Evolutionary conservation across 208 protist genomes (phyloP).

Genomic region (Trichomonas tenax): DNA sequence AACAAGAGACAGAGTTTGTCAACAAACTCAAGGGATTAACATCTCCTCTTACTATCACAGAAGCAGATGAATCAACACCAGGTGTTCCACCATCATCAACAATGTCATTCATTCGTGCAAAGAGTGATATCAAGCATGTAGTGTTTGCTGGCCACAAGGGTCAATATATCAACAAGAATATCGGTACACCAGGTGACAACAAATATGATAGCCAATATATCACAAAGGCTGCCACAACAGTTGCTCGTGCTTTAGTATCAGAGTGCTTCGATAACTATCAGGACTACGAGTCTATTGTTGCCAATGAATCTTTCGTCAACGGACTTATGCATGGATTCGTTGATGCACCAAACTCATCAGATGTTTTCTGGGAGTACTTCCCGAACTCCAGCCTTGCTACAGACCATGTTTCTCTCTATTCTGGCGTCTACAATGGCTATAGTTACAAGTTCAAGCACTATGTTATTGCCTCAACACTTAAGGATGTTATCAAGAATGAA

Average conservation of each 20-base stretch:
- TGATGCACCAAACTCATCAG: not conserved
- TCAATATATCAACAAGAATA: not conserved
- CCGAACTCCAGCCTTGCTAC: not conserved
- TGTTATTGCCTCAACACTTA: not conserved
- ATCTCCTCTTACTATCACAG: not conserved
- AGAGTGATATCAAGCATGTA: not conserved
- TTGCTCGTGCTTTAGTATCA: not conserved
- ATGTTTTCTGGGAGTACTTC: not conserved
- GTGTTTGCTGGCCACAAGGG: not conserved
- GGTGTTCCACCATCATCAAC: not conserved
- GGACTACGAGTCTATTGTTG: not conserved
- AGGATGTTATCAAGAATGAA: not conserved
- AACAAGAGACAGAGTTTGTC: not conserved
- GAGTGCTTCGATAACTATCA: not conserved
- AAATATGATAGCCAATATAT: not conserved
- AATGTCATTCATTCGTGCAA: not conserved
- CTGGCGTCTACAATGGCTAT: not conserved
- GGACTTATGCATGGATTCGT: not conserved
- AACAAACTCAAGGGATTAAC: not conserved
- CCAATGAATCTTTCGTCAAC: not conserved
- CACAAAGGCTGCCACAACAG: not conserved
- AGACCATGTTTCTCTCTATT: not conserved
- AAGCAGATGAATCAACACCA: not conserved
- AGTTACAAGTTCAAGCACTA: not conserved
- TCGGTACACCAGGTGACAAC: not conserved